A percentile compares a stretch with the other conserved stretches of the same genome.
Conservation (phyloP, 1,139 yeast genomes). For the Saccharomycopsis hybrid region DNA sequence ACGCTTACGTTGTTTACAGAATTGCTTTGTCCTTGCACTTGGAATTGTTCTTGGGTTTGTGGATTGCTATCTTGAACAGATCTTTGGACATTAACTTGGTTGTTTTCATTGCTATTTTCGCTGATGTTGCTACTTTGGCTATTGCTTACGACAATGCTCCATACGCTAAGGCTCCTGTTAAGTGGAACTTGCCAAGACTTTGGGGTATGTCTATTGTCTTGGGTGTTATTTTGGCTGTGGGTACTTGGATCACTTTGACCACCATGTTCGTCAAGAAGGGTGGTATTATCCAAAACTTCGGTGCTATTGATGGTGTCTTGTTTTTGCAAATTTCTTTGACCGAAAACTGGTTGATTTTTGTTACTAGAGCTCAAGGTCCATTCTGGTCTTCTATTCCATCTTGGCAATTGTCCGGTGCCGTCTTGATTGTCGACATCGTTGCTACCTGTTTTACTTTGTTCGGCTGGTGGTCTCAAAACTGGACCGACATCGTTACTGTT, state of each 20-base stretch:
- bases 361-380: constrained; percentile 93
- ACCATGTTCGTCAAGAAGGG: constrained; percentile 82
- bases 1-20: constrained; percentile 94
- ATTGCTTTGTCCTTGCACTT: constrained; percentile 89
- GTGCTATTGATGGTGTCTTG: constrained; percentile 85
- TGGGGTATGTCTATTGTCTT: constrained; percentile 92
- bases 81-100: constrained; percentile 79
- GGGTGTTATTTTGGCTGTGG: constrained; percentile 77
- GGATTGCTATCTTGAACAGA: constrained; percentile 87
- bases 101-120: constrained; percentile 92
- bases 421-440: constrained; percentile 76
- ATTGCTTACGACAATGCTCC: constrained; percentile 97
- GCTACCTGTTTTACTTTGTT: constrained; percentile 88
- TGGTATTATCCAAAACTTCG: constrained; percentile 93
- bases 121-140: constrained; percentile 92
- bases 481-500: constrained; percentile 94
- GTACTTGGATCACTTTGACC: constrained; percentile 89
- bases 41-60: constrained; percentile 86
- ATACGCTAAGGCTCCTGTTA: constrained; percentile 92
- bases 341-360: constrained; percentile 94
- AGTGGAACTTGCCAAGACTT: constrained; percentile 97
- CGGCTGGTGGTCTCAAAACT: constrained; percentile 98
- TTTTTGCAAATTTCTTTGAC: constrained; percentile 89
- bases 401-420: constrained; percentile 94
- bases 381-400: constrained; percentile 92